These are phyloP conservation scores for Radiomyces spectabilis DNA, from an alignment of 192 early-diverging fungal genomes.

Conservation along the genomic window DNA sequence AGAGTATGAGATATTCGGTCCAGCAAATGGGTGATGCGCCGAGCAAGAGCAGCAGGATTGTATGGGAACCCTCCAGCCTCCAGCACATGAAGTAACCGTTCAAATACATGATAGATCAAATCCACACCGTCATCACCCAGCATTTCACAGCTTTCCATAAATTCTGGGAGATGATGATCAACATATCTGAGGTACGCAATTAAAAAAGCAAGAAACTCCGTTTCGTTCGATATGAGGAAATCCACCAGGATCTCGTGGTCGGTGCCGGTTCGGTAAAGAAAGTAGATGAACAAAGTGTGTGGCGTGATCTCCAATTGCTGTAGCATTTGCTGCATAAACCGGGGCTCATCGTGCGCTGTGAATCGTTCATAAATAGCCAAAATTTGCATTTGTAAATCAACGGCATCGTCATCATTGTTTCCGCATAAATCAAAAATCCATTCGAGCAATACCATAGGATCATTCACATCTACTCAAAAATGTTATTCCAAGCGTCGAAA, in stretches of 20 bases:
- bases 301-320: conserved; percentile 4
- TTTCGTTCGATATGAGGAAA: conserved; percentile 19
- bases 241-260: conserved; percentile 20
- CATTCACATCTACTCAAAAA: background rate
- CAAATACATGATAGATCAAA: too few relatives aligned
- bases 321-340: background rate
- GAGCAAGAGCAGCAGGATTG: too few relatives aligned
- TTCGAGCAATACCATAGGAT: background rate
- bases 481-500: too few relatives aligned
- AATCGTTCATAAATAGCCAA: background rate
- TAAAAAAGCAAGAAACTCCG: conserved; percentile 14
- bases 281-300: conserved; percentile 16
- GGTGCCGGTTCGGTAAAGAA: conserved; percentile 6
- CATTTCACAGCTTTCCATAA: background rate
- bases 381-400: conserved; percentile 6
- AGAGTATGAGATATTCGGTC: too few relatives aligned
- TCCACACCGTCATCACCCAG: background rate
- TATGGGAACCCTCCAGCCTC: too few relatives aligned
- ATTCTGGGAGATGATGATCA: background rate
- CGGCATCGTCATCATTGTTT: conserved; percentile 17
- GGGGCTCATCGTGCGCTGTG: background rate
- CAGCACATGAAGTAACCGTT: too few relatives aligned
- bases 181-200: conserved; percentile 19
- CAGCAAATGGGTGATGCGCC: too few relatives aligned
- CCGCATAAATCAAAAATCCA: conserved; percentile 9